Evolutionary conservation across 2,329 filamentous ascomycete species (phyloP), one percentile per base, ranked within the genome.

Genomic region (Pseudonectria foliicola): DNA sequence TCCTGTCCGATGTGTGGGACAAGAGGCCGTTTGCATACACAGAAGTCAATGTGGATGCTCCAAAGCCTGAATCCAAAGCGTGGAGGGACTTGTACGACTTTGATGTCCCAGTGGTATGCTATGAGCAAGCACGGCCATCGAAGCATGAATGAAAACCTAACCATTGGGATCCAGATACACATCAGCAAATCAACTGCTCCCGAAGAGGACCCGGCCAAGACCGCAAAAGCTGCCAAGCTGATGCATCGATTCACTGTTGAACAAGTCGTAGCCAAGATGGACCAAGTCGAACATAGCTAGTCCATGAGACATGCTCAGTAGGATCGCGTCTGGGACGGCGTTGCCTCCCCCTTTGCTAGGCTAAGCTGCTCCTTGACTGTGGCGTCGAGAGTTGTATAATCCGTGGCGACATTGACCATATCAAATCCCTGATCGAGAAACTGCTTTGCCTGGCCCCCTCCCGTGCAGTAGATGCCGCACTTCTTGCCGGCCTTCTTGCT

Each of bases 81-180:
- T 90, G 85, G 85, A 78, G 75, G 50, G 70, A 80, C 31, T 53
- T 87, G 1, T 90, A 90, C 54, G 84, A 88, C 38, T 85, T 88
- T 55, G 85, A 90, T 48, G 84, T 85, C 7, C 85, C 85, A 0
- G 85, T 89, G 52, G 84, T 89, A 65, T 52, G 71, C 59, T 24
- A 10, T 7, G 27, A 12, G 8, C 12, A 4, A 27, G 25, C 13
- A n/a, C 12, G 12, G 25, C 13, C 26, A n/a, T 6, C 3, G 12
- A 16, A 13, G n/a, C 18, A 12, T 13, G 15, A 14, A 24, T 33
- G 10, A 34, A 37, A 38, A 35, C 26, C n/a, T 4, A 4, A 13
- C n/a, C n/a, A n/a, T n/a, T n/a, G n/a, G n/a, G n/a, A 27, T 8
- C n/a, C 12, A 78, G 75, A 75, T 78, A 43, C 75, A 79, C 40